These are phyloP conservation scores for Rhododendron mucronatum DNA, from an alignment of 148 eudicot genomes.

Conservation along the genomic window DNA sequence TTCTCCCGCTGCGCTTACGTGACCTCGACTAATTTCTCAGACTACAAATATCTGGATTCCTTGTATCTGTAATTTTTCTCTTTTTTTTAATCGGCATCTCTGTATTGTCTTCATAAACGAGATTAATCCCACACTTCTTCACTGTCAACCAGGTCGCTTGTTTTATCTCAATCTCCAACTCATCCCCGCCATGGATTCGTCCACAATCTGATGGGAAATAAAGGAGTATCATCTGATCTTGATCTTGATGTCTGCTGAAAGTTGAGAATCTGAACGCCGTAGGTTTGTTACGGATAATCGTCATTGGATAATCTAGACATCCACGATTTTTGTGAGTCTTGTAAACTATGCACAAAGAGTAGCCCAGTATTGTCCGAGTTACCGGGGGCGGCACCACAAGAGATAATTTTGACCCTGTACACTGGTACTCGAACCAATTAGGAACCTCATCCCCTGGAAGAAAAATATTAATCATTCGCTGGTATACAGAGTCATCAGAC, in stretches of 20 bases:
- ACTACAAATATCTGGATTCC: no score
- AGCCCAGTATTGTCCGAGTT: neutral
- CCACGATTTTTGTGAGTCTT: neutral
- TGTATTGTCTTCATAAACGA: neutral
- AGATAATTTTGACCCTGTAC: neutral
- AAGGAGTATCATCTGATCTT: neutral
- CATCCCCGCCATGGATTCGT: neutral
- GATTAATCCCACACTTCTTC: neutral
- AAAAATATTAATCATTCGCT: accelerated
- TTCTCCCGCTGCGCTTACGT: no score
- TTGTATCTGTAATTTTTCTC: no score
- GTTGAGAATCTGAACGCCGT: no score
- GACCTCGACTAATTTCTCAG: no score
- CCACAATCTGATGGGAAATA: neutral
- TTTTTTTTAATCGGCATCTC: neutral
- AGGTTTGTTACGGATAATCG: neutral
- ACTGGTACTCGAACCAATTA: neutral
- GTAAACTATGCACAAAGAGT: neutral
- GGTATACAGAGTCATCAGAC: no score
- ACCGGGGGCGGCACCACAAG: neutral
- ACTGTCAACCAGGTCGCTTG: neutral
- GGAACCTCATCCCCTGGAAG: neutral
- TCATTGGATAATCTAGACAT: neutral
- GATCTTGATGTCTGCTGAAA: no score
- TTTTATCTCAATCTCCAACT: neutral